These are phyloP conservation scores for Clonostachys rhizophaga DNA, from an alignment of 2,329 filamentous ascomycete species.

Conservation along the genomic window DNA sequence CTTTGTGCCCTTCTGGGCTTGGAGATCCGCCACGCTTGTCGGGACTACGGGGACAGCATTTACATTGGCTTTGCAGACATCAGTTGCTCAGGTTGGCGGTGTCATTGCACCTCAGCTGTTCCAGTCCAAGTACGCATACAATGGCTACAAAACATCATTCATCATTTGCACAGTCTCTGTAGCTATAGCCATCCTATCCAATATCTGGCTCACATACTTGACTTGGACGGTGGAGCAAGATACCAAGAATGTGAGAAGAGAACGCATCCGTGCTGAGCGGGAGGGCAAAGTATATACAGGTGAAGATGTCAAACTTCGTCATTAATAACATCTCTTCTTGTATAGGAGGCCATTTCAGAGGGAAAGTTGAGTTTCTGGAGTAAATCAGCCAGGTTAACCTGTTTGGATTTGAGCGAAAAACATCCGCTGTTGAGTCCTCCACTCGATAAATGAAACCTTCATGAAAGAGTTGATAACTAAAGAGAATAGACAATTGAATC, in stretches of 20 bases:
- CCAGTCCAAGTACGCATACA: slow-evolving; percentile 26
- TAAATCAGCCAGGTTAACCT: too few species aligned
- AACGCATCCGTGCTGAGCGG: slow-evolving; percentile 2
- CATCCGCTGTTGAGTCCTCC: too few species aligned
- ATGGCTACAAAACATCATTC: background rate
- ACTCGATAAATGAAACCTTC: too few species aligned
- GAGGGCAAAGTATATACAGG: background rate
- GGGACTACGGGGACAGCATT: slow-evolving; percentile 38
- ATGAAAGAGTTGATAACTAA: too few species aligned
- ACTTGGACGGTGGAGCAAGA: background rate
- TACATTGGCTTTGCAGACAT: slow-evolving; percentile 33
- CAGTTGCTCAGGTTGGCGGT: slow-evolving; percentile 36
- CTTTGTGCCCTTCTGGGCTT: slow-evolving; percentile 40
- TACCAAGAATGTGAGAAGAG: background rate
- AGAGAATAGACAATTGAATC: too few species aligned
- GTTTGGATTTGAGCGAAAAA: too few species aligned
- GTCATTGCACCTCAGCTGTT: slow-evolving; percentile 38
- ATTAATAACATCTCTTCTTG: too few species aligned
- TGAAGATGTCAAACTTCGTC: background rate
- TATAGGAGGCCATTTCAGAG: too few species aligned
- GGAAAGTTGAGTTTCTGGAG: too few species aligned
- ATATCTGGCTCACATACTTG: background rate
- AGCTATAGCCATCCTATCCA: background rate
- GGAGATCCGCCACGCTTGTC: slow-evolving; percentile 31
- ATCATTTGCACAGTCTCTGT: background rate